Evolutionary conservation across 1,139 yeast species (phyloP).

Genomic region (Lizanozyma gosingica): DNA sequence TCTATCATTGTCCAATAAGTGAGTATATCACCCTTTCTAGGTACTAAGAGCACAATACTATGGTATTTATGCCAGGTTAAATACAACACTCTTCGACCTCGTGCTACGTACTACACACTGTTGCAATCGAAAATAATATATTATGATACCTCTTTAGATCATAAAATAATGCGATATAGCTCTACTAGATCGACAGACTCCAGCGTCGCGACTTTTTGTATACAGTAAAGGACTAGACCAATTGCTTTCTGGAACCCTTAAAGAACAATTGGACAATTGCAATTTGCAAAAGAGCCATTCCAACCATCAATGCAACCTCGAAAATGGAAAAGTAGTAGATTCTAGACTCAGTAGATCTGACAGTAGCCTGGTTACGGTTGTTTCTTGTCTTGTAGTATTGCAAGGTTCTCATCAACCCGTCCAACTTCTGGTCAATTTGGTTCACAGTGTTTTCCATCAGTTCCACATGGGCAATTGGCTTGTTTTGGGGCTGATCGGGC

Average conservation of each 20-base stretch:
- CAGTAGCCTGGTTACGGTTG: slow-evolving; percentile 86
- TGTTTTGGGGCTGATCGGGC: slow-evolving; percentile 53
- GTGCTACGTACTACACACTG: no score
- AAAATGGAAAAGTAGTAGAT: slow-evolving; percentile 77
- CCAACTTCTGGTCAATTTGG: slow-evolving; percentile 60
- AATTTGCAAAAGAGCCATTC: slow-evolving; percentile 81
- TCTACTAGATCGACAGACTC: no score
- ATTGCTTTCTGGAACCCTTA: slow-evolving; percentile 73
- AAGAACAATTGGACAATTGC: slow-evolving; percentile 79
- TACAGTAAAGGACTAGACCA: no score
- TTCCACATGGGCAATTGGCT: slow-evolving; percentile 52
- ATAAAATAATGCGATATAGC: no score
- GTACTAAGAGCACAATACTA: no score
- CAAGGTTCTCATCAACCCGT: slow-evolving; percentile 53
- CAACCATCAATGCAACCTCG: slow-evolving; percentile 74
- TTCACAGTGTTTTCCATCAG: slow-evolving; percentile 51
- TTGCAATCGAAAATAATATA: no score
- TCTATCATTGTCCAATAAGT: no score
- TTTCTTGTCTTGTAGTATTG: slow-evolving; percentile 90
- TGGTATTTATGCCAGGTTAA: no score
- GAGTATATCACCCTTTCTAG: no score
- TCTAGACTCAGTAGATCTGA: slow-evolving; percentile 78
- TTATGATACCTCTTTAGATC: no score
- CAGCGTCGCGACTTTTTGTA: no score
- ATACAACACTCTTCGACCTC: no score